Evolutionary conservation across 345 rosid genomes (phyloP), one percentile per base, ranked within the genome.

Genomic region (Lepidium sativum): DNA sequence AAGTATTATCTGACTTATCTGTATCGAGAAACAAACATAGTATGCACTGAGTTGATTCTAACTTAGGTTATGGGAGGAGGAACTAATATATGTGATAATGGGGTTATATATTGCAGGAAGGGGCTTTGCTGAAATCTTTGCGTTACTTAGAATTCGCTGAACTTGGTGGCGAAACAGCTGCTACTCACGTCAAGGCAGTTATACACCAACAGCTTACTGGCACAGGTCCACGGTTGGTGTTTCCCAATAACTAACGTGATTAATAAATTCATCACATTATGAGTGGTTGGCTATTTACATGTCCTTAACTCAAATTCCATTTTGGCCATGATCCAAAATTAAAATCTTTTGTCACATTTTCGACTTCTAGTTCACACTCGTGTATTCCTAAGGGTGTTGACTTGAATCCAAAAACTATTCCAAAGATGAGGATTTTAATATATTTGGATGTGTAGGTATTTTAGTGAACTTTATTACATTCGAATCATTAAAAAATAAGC

Each of bases 141-240:
- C 69, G 86, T 14, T 94, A 94, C 80, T 81, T 94, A 42, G 99
- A 94, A 75, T 95, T 94, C 15, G 99, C 97, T 6, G 77, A 88
- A 33, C 89, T 86, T 1, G 85, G 91, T 60, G 99, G 97, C 1
- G 92, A 86, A 78, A 78, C 78, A 2, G 86, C 89, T 23, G 99
- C 97, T 1, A 53, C 53, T 61, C 92, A 79, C 69, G 82, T 94
- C 20, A 94, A 86, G 73, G 81, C 78, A 49, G 91, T 80, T 11
- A 70, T 85, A 63, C 82, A 84, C 31, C 86, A 90, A 54, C 91
- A 82, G 73, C 75, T 94, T 32, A 79, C 99, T 2, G 31, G 31
- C 31, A 27, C 7, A 5, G 31, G 31, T 27, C 31, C 31, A 27
- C 31, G 5, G 31, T 27, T 27, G 7, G 31, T 27, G 6, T 27